A percentile compares a stretch with the other conserved stretches of the same genome.
phyloP scores from a whole-genome alignment of 768 basidiomycete species.

The Sarcodon sp. region DNA sequence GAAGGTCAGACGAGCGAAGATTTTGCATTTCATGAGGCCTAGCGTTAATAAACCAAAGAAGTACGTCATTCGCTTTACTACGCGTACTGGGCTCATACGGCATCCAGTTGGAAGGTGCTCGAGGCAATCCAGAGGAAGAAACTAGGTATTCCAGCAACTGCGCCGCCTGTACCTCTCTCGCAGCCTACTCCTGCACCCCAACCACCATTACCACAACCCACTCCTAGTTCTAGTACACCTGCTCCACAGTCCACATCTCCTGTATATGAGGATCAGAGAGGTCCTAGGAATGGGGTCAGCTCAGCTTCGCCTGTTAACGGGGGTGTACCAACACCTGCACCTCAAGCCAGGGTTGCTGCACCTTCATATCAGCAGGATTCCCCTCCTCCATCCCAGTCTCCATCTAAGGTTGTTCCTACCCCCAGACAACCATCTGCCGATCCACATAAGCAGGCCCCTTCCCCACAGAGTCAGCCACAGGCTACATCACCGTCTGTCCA shows the following conservation, averaged over 20 bases:
- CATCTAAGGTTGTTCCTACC: slow-evolving; percentile 3
- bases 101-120: slow-evolving; percentile 41
- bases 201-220: background rate
- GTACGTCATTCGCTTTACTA: slow-evolving; percentile 1
- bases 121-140: slow-evolving; percentile 24
- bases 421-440: slow-evolving; percentile 10
- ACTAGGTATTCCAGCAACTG: slow-evolving; percentile 1
- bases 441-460: slow-evolving; percentile 6
- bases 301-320: background rate
- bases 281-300: background rate
- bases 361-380: background rate
- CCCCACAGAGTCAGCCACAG: slow-evolving; percentile 10
- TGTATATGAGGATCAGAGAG: background rate
- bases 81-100: background rate
- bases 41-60: slow-evolving; percentile 24
- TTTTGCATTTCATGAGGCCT: slow-evolving; percentile 73
- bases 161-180: background rate
- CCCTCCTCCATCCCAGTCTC: background rate
- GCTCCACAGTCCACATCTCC: slow-evolving; percentile 1
- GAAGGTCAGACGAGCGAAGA: slow-evolving; percentile 57
- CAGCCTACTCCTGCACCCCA: background rate
- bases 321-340: slow-evolving; percentile 4
- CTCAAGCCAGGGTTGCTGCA: background rate
- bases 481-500: slow-evolving; percentile 8
- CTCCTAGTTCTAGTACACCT: background rate